phyloP scores from a whole-genome alignment of 2,329 filamentous ascomycete genomes.

The Metarhizium sp. region DNA sequence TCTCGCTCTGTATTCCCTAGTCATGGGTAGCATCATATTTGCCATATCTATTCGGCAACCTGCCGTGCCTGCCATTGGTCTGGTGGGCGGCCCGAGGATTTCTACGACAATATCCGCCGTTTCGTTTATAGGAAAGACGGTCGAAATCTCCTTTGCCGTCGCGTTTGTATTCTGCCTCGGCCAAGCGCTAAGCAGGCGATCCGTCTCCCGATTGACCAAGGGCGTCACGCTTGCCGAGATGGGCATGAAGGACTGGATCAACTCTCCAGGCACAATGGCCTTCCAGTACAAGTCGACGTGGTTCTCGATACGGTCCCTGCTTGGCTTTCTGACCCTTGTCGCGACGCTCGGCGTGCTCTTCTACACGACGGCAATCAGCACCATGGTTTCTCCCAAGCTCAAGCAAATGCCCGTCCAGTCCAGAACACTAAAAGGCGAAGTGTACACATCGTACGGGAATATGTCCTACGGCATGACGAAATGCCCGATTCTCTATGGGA shows the following conservation, averaged over 20 bases:
- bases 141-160: constrained; percentile 70
- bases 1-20: constrained; percentile 46
- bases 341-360: constrained; percentile 54
- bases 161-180: constrained; percentile 68
- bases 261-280: constrained; percentile 47
- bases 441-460: constrained; percentile 57
- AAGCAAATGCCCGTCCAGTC: constrained; percentile 34
- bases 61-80: too few species aligned
- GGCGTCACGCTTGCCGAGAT: constrained; percentile 70
- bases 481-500: constrained; percentile 53
- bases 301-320: constrained; percentile 28
- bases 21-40: constrained; percentile 56
- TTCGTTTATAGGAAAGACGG: constrained; percentile 64
- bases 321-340: constrained; percentile 41
- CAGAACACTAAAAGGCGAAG: constrained; percentile 42
- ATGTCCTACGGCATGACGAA: constrained; percentile 39
- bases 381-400: constrained; percentile 65
- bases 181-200: constrained; percentile 62
- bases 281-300: too few species aligned
- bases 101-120: constrained; percentile 58
- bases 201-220: constrained; percentile 43
- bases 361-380: constrained; percentile 69
- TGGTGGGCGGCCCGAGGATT: constrained; percentile 33
- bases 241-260: constrained; percentile 68
- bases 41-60: constrained; percentile 46